Evolutionary conservation across 495 filamentous ascomycete genomes (phyloP).

Genomic region (Daldinia decipiens): DNA sequence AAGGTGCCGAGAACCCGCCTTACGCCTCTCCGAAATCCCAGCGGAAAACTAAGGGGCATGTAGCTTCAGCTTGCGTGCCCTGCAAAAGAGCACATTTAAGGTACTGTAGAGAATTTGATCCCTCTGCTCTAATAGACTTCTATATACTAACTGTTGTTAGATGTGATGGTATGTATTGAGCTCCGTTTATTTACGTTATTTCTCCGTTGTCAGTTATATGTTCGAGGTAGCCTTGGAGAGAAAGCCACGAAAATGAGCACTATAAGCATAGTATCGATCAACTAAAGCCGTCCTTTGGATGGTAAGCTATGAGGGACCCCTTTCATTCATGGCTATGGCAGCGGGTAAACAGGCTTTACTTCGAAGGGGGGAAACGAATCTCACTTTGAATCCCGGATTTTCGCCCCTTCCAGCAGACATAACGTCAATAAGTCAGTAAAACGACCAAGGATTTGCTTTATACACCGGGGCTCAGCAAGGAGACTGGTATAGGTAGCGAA

Average conservation of each 20-base stretch:
- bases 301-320: neutral
- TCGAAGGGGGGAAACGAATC: neutral
- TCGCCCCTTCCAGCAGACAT: conserved; percentile 9
- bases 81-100: conserved; percentile 95
- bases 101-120: conserved; percentile 50
- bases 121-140: conserved; percentile 22
- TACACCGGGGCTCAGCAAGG: neutral
- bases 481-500: neutral
- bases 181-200: conserved; percentile 27
- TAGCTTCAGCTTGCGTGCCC: conserved; percentile 95
- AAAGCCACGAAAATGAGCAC: conserved; percentile 3
- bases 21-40: conserved; percentile 70
- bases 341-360: conserved; percentile 2
- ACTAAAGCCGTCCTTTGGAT: neutral
- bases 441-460: neutral
- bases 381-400: neutral
- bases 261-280: neutral
- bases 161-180: conserved; percentile 62
- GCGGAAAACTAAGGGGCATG: conserved; percentile 91
- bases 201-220: conserved; percentile 17
- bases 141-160: conserved; percentile 47
- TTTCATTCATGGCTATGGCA: neutral
- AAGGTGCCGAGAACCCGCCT: conserved; percentile 50
- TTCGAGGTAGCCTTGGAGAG: conserved; percentile 5
- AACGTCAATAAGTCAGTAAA: neutral